phyloP scores from a whole-genome alignment of 257 asterid species.

The Voacanga thouarsii region DNA sequence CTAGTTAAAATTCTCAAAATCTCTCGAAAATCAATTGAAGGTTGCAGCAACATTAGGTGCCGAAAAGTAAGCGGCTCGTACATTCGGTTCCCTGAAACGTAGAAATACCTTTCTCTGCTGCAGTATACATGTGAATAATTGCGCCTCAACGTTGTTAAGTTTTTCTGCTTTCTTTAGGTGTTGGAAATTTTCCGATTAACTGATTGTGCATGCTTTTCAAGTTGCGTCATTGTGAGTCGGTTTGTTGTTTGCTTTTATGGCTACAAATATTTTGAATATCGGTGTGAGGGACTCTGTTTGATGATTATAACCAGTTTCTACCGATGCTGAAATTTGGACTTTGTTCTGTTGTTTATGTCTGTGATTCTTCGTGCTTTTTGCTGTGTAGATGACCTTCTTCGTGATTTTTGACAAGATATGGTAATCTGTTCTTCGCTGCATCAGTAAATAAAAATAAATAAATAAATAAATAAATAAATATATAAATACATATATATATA shows the following conservation, averaged over 20 bases:
- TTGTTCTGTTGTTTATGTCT: neutral
- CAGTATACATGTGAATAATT: neutral
- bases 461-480: too few species aligned
- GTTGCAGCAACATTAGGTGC: neutral
- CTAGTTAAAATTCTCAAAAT: neutral
- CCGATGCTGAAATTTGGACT: neutral
- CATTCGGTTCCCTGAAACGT: neutral
- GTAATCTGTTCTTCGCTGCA: neutral
- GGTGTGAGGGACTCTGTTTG: neutral
- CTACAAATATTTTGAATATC: neutral
- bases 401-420: neutral
- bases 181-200: neutral
- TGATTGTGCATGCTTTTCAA: neutral
- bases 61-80: neutral
- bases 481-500: too few species aligned
- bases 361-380: neutral
- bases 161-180: neutral
- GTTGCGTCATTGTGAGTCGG: neutral
- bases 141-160: too few species aligned
- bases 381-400: neutral
- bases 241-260: neutral
- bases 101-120: neutral
- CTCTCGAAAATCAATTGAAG: neutral
- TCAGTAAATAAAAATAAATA: too few species aligned
- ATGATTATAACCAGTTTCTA: neutral